Evolutionary conservation across 768 basidiomycete species (phyloP).

Genomic region (Sporobolomyces pararoseus): DNA sequence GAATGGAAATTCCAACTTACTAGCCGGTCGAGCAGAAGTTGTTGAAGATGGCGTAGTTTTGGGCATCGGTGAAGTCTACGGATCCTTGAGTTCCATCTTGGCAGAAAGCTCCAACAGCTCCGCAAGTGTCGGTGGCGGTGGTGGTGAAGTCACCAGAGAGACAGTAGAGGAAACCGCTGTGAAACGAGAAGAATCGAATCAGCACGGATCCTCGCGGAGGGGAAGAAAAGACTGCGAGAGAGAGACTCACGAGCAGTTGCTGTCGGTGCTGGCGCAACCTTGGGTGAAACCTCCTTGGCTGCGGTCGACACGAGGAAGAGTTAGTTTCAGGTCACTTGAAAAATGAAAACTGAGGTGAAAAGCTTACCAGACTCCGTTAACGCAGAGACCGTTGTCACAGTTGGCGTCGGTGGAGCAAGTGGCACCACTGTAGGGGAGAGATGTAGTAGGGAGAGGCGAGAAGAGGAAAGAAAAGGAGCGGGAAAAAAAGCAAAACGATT

Average conservation of each 20-base stretch:
- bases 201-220: no score
- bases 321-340: background rate
- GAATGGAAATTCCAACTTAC: background rate
- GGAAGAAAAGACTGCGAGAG: no score
- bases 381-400: conserved; percentile 37
- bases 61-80: background rate
- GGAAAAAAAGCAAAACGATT: no score
- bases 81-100: conserved; percentile 15
- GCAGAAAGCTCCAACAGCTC: conserved; percentile 20
- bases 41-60: conserved; percentile 29
- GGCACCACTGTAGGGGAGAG: no score
- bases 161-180: conserved; percentile 28
- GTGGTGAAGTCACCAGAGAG: background rate
- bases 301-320: background rate
- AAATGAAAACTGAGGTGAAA: background rate
- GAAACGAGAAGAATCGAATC: no score
- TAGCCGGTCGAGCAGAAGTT: conserved; percentile 21
- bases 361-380: background rate
- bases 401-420: conserved; percentile 13
- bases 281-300: conserved; percentile 25
- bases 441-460: no score
- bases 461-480: no score
- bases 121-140: conserved; percentile 16
- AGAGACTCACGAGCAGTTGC: no score
- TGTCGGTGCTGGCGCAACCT: conserved; percentile 6